Evolutionary conservation across 768 basidiomycete genomes (phyloP).

Genomic region (Hemileccinum impolitum): DNA sequence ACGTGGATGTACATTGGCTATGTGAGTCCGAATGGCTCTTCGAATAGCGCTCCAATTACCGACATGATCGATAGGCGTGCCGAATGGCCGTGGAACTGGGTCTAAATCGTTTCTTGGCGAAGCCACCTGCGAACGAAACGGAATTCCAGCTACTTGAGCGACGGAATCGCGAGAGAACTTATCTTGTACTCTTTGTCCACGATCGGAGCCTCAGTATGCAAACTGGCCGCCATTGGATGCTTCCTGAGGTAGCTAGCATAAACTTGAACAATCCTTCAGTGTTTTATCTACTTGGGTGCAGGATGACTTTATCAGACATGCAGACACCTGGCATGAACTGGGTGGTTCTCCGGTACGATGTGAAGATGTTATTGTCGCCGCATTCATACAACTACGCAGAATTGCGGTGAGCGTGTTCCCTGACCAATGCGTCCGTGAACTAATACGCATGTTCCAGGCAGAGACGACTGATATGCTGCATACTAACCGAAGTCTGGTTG

Average conservation of each 20-base stretch:
- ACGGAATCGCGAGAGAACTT: slow-evolving; percentile 82
- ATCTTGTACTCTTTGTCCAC: slow-evolving; percentile 82
- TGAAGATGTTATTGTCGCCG: slow-evolving; percentile 78
- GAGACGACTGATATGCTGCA: slow-evolving; percentile 76
- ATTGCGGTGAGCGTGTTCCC: slow-evolving; percentile 58
- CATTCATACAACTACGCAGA: slow-evolving; percentile 72
- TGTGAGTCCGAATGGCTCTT: slow-evolving; percentile 39
- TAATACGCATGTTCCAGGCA: slow-evolving; percentile 41
- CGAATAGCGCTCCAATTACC: slow-evolving; percentile 2
- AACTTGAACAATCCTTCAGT: slow-evolving; percentile 1
- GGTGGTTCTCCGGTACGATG: slow-evolving; percentile 53
- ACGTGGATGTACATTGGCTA: slow-evolving; percentile 90
- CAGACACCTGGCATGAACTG: slow-evolving; percentile 67
- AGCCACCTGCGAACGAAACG: slow-evolving; percentile 56
- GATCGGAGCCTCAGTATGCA: slow-evolving; percentile 85
- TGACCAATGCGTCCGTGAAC: background rate
- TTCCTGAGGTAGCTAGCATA: slow-evolving; percentile 53
- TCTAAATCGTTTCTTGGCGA: slow-evolving; percentile 64
- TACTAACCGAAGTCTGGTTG: slow-evolving; percentile 43
- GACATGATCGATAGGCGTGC: slow-evolving; percentile 52
- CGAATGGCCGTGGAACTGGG: slow-evolving; percentile 86
- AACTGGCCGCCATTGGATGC: slow-evolving; percentile 85
- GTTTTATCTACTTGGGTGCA: slow-evolving; percentile 18
- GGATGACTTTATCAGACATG: slow-evolving; percentile 72
- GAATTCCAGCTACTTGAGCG: slow-evolving; percentile 68